Base-by-base conservation (phyloP, 2,329 filamentous ascomycete species). In the Calonectria crousiana region DNA sequence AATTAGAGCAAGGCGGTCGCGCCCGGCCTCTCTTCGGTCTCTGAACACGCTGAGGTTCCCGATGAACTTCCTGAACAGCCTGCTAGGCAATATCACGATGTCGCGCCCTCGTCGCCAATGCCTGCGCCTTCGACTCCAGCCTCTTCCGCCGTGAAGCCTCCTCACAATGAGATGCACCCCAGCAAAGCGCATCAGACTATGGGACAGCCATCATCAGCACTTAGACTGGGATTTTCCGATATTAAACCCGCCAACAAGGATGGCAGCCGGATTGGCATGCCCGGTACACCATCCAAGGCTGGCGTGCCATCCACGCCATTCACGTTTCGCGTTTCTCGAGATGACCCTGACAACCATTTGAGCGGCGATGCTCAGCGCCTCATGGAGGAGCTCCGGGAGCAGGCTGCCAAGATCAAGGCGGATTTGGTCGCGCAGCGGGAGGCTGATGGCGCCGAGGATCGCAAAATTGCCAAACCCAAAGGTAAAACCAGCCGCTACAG, bases 121-220 rank as follows among this genome's bases (percentile, higher is more conserved):
- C 82, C 86, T 47, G 78, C 79, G 64, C 86, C 86, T 5, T 81
- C 81, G 34, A 93, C 94, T 1, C 95, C 95, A 6, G 91, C 91
- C 49, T 90, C 89, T 18, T 92, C 92, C 5, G 89, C 92, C 8
- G 87, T 93, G 78, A 93, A 94, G 86, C 94, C 95, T 30, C 88
- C 93, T 62, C 89, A 90, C 76, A 92, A 93, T 74, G 95, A 98
- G 83, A 98, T 98, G 96, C 96, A 98, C 83, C 96, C 96, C 11
- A 94, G 94, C 86, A 94, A 94, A 82, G 91, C 92, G 71, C 95
- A 97, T 72, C 89, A 91, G 77, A 96, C 94, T 28, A 93, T 92
- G 75, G 94, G 94, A 69, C 88, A 94, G 56, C 91, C 93, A 2
- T 95, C 97, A 32, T 95, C 95, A 14, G 95, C 94, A 8, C 88